Base-by-base conservation (phyloP, 257 asterid genomes). In the Ocimum tenuiflorum region DNA sequence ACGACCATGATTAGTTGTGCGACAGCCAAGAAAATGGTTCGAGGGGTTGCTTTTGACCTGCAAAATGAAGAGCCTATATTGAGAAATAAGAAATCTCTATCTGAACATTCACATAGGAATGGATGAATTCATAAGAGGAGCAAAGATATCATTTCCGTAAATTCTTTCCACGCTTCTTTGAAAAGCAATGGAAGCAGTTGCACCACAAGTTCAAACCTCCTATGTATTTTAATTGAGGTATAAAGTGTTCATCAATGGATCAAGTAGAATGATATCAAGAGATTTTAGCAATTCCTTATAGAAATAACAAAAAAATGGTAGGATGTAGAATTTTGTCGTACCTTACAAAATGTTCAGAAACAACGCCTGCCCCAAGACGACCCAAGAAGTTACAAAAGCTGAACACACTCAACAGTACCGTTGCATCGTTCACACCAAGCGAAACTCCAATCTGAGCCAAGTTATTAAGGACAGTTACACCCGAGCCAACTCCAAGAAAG, bases 341-440 rank as follows among this genome's bases (percentile, higher is more conserved):
- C 99, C 96, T 89, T 63, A 89, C 97, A 19, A 85, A 86, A 76
- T 87, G 79, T 78, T 92, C 99, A 0, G 97, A 92, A 71, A 88
- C 89, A 27, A 71, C 91, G 70, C 99, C 99, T 0, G 94, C 77
- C 9, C 97, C 99, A 22, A 92, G 82, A 23, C 99, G 95, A 14
- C 99, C 99, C 78, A 84, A 67, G 51, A 92, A 92, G 54, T 92
- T 92, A 74, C 88, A 86, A 52, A 92, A 89, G 85, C 99, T 92
- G 85, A 92, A 89, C 83, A 92, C 71, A 60, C 96, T 89, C 35
- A 89, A 75, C 82, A 94, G 48, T 22, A 80, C 71, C 0, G 96
- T 94, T 0, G 91, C 69, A 79, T 94, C 85, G 60, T 80, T 46
- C 50, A 82, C 76, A 39, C 90, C 96, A 20, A 76, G 75, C 4